Evolutionary conservation across 2,329 filamentous ascomycete genomes (phyloP).

Genomic region (Immersiporthe knoxdaviesiana): DNA sequence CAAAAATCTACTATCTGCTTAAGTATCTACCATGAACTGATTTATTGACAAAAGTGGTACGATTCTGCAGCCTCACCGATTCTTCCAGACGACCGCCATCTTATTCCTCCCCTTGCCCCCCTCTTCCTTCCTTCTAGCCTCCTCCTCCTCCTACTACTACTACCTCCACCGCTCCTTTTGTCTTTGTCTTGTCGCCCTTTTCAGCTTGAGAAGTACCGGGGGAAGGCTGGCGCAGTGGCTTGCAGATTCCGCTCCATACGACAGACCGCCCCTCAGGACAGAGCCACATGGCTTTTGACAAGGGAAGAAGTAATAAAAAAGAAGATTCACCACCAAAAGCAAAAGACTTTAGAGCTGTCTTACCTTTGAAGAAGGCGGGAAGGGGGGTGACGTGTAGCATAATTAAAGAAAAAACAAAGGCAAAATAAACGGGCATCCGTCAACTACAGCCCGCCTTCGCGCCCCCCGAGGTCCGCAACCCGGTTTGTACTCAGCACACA

Average conservation of each 20-base stretch:
- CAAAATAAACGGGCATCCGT: background rate
- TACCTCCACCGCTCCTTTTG: background rate
- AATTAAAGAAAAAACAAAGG: background rate
- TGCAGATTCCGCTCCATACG: background rate
- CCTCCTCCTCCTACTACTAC: too few relatives aligned
- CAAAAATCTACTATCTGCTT: background rate
- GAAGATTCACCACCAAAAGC: background rate
- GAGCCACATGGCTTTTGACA: background rate
- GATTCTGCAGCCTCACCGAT: background rate
- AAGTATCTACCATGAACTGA: background rate
- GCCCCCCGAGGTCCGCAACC: background rate
- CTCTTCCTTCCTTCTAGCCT: background rate
- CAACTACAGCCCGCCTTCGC: background rate
- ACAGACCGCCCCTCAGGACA: background rate
- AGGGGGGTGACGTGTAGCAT: background rate
- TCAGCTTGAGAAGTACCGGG: background rate
- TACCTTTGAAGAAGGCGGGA: background rate
- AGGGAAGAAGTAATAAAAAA: background rate
- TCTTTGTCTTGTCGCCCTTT: background rate
- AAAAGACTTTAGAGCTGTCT: background rate
- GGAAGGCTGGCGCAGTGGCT: background rate
- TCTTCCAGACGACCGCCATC: background rate
- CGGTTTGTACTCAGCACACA: background rate
- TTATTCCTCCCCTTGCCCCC: background rate
- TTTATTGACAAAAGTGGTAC: conserved; percentile 4